Conservation (phyloP, 2,329 filamentous ascomycete species). For the Hortaea sp. region DNA sequence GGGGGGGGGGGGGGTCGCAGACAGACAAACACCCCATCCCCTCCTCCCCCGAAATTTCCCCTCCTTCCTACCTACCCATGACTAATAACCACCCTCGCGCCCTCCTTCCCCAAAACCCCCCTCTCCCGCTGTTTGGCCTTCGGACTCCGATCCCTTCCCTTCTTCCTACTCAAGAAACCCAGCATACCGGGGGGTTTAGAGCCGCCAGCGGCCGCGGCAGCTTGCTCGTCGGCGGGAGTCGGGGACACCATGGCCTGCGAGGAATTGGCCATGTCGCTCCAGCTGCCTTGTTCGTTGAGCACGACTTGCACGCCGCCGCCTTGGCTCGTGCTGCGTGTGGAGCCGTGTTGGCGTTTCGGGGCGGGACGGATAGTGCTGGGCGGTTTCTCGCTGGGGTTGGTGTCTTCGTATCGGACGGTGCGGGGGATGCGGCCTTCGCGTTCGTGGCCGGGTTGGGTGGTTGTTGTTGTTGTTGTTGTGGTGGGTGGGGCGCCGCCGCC, state of each 20-base stretch:
- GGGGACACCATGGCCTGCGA: conserved; percentile 56
- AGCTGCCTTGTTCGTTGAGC: conserved; percentile 78
- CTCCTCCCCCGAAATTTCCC: too few relatives aligned
- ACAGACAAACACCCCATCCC: too few relatives aligned
- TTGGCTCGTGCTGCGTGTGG: conserved; percentile 63
- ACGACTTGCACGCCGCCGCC: conserved; percentile 84
- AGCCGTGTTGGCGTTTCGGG: conserved; percentile 39
- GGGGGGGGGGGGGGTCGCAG: too few relatives aligned
- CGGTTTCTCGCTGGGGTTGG: conserved; percentile 1
- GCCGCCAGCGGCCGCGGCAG: conserved; percentile 15
- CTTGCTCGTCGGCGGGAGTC: conserved; percentile 37
- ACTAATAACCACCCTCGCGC: conserved; percentile 53
- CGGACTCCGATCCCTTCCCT: conserved; percentile 74
- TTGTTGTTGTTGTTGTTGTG: conserved; percentile 3
- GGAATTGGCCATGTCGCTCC: conserved; percentile 81
- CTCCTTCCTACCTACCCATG: neutral
- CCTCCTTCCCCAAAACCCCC: conserved; percentile 89
- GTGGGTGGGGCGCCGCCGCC: neutral
- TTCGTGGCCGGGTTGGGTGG: neutral
- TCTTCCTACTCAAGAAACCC: conserved; percentile 4
- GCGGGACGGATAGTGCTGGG: conserved; percentile 6
- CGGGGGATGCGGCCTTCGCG: conserved; percentile 9
- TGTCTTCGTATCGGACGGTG: conserved; percentile 20
- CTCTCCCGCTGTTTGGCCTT: conserved; percentile 72
- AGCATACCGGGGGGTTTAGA: conserved; percentile 1